Conservation (phyloP, 1,284 basidiomycete genomes). For the Lentinula novae-zelandiae region DNA sequence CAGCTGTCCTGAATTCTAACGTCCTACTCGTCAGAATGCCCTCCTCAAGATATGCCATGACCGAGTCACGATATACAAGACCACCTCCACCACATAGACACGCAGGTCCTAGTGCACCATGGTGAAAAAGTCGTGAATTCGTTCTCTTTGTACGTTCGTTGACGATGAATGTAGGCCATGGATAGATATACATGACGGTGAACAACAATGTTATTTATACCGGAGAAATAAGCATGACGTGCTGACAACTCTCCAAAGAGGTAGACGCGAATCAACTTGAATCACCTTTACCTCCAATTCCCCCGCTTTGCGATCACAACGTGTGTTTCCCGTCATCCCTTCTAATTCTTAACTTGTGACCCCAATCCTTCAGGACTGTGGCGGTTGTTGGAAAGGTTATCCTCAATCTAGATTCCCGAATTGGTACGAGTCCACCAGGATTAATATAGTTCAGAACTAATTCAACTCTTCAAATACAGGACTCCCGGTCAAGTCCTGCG, state of each 20-base stretch:
- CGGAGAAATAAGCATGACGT: not conserved
- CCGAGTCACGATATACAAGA: not conserved
- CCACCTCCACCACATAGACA: constrained; percentile 33
- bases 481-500: constrained; percentile 36
- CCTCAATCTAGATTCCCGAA: constrained; percentile 39
- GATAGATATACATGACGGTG: constrained; percentile 33
- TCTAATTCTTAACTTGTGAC: not conserved
- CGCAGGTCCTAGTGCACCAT: constrained; percentile 40
- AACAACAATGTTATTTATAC: not conserved
- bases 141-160: constrained; percentile 29
- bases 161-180: constrained; percentile 28
- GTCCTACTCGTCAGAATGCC: not conserved
- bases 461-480: constrained; percentile 38
- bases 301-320: constrained; percentile 32
- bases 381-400: constrained; percentile 36
- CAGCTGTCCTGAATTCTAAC: not conserved
- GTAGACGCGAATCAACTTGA: constrained; percentile 30
- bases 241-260: constrained; percentile 16
- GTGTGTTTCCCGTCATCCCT: constrained; percentile 19
- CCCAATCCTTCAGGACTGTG: not conserved
- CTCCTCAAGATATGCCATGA: not conserved
- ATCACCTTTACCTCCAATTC: constrained; percentile 32
- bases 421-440: not conserved
- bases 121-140: constrained; percentile 18
- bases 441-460: not conserved